A percentile compares a stretch with the other conserved stretches of the same genome.
Evolutionary conservation across 805 yeast genomes (phyloP).

Genomic region (Starmera dryadoides): DNA sequence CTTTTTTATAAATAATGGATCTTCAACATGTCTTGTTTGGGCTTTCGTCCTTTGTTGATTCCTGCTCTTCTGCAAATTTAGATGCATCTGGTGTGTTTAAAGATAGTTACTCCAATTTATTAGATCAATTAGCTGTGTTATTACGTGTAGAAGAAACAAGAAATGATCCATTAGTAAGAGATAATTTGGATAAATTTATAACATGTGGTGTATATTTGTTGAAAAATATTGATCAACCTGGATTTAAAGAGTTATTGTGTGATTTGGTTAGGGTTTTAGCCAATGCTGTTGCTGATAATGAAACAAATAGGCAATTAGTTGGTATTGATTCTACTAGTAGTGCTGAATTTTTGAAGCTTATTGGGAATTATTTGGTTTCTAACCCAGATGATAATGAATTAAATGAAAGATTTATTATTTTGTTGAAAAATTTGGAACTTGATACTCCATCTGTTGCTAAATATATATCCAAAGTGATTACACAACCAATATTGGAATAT

Average conservation of each 20-base stretch:
- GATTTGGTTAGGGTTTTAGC: constrained; percentile 17
- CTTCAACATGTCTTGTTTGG: constrained; percentile 19
- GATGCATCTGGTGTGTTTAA: constrained; percentile 8
- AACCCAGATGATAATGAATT: constrained; percentile 6
- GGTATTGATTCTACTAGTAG: background rate
- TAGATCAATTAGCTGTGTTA: constrained; percentile 17
- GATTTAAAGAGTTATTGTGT: constrained; percentile 5
- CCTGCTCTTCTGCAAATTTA: constrained; percentile 6
- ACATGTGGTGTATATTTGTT: constrained; percentile 8
- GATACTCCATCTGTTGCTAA: background rate
- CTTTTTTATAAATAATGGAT: constrained; percentile 10
- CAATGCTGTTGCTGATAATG: constrained; percentile 20
- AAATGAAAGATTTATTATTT: background rate
- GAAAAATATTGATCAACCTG: background rate
- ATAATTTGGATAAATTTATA: constrained; percentile 10
- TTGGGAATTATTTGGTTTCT: constrained; percentile 14
- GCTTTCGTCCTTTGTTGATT: constrained; percentile 14
- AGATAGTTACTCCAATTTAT: constrained; percentile 15
- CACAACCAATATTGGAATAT: constrained; percentile 8
- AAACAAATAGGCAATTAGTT: constrained; percentile 10
- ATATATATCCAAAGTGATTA: constrained; percentile 6
- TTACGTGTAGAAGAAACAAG: constrained; percentile 14
- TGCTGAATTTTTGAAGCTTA: too few relatives aligned
- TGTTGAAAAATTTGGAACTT: background rate
- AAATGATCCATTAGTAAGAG: constrained; percentile 6